Percentiles rank a stretch among this genome's conserved stretches.
These are phyloP conservation scores for Periconia digitata DNA, from an alignment of 2,329 filamentous ascomycete genomes.

Conservation along the genomic window DNA sequence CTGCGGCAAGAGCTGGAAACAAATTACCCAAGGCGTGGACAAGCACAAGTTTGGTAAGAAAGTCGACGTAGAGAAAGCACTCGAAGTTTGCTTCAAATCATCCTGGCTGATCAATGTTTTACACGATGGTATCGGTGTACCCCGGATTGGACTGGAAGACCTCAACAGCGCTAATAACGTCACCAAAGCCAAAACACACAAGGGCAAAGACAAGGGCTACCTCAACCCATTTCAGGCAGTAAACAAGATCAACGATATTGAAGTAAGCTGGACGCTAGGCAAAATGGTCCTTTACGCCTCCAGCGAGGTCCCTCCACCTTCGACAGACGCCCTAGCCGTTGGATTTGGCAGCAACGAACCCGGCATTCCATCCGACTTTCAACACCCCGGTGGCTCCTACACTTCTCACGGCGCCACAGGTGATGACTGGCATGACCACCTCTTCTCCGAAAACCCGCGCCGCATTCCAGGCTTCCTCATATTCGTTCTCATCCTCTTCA, in stretches of 20 bases:
- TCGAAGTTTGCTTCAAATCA: constrained; percentile 94
- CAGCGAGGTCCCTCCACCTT: constrained; percentile 74
- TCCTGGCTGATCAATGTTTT: constrained; percentile 97
- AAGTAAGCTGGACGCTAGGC: constrained; percentile 95
- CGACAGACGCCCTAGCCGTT: constrained; percentile 68
- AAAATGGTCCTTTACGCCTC: constrained; percentile 96
- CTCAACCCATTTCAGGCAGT: constrained; percentile 88
- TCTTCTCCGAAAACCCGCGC: constrained; percentile 66
- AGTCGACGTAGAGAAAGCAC: constrained; percentile 70
- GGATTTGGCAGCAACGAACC: constrained; percentile 88
- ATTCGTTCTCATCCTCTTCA: constrained; percentile 71
- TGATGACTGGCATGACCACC: constrained; percentile 57
- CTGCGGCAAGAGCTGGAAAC: constrained; percentile 79
- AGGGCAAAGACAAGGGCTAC: constrained; percentile 73
- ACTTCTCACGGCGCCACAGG: constrained; percentile 45
- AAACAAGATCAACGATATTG: constrained; percentile 85
- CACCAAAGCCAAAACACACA: constrained; percentile 69
- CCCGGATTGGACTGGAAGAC: constrained; percentile 76
- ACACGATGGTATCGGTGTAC: constrained; percentile 93
- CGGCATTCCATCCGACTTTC: constrained; percentile 73
- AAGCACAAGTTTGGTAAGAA: constrained; percentile 74
- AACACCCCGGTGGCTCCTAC: constrained; percentile 69
- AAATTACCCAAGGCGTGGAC: constrained; percentile 68
- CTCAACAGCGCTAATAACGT: constrained; percentile 62
- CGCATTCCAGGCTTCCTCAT: constrained; percentile 74